These are phyloP conservation scores for Lichtheimia hyalospora DNA, from an alignment of 371 early-diverging fungal genomes.

Conservation along the genomic window DNA sequence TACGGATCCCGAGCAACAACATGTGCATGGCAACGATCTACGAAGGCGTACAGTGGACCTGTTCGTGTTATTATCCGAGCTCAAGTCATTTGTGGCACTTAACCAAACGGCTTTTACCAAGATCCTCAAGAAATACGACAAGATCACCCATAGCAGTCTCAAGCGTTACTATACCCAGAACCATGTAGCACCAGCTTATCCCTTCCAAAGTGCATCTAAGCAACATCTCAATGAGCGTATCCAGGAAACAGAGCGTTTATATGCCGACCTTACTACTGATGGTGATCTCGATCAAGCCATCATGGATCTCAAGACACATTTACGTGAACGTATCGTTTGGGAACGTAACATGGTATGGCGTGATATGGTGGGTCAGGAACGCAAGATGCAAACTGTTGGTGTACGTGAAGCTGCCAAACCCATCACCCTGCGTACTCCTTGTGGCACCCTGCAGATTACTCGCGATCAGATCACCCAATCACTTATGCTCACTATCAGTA, in stretches of 20 bases:
- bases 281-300: conserved; percentile 62
- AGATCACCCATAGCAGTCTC: conserved; percentile 71
- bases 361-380: conserved; percentile 92
- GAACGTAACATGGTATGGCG: conserved; percentile 97
- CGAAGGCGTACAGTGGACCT: conserved; percentile 58
- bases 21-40: conserved; percentile 22
- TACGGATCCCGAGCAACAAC: conserved; percentile 21
- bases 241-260: conserved; percentile 55
- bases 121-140: conserved; percentile 96
- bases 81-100: conserved; percentile 88
- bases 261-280: conserved; percentile 57
- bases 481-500: conserved; percentile 44
- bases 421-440: conserved; percentile 44
- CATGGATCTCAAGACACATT: conserved; percentile 73
- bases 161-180: conserved; percentile 48
- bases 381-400: conserved; percentile 74
- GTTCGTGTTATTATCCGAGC: conserved; percentile 79
- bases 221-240: conserved; percentile 61
- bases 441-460: conserved; percentile 39
- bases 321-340: conserved; percentile 92
- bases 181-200: conserved; percentile 61
- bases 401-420: conserved; percentile 43
- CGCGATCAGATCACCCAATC: conserved; percentile 36
- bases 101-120: conserved; percentile 96
- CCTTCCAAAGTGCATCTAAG: conserved; percentile 63